Evolutionary conservation across 1,284 basidiomycete species (phyloP).

Genomic region (Ustilago loliicola): DNA sequence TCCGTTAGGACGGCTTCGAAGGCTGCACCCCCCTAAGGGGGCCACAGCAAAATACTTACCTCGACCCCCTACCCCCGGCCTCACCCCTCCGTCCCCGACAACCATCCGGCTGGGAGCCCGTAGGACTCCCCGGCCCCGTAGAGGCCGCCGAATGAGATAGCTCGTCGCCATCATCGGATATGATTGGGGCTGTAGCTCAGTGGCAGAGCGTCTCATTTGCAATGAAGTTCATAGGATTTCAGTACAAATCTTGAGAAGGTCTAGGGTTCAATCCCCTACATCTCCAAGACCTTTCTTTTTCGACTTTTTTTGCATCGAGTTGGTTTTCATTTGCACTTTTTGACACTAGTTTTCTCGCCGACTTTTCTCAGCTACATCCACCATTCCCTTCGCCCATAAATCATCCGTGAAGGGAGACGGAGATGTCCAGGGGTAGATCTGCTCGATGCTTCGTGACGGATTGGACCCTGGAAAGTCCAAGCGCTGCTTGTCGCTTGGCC

Average conservation of each 20-base stretch:
- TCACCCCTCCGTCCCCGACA: too few relatives aligned
- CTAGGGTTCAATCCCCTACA: constrained; percentile 53
- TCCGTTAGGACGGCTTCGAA: too few relatives aligned
- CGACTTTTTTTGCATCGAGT: not conserved
- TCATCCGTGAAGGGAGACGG: too few relatives aligned
- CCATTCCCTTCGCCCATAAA: not conserved
- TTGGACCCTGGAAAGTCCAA: too few relatives aligned
- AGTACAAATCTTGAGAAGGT: constrained; percentile 36
- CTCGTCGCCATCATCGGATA: not conserved
- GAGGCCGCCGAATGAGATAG: not conserved
- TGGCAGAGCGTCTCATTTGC: constrained; percentile 55
- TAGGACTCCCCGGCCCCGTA: not conserved
- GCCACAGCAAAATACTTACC: too few relatives aligned
- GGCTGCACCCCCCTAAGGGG: too few relatives aligned
- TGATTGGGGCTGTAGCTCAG: constrained; percentile 46
- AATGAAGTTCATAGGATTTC: not conserved
- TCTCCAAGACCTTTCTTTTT: constrained; percentile 35
- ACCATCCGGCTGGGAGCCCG: too few relatives aligned
- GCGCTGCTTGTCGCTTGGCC: too few relatives aligned
- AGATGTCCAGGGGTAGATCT: too few relatives aligned
- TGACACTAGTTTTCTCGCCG: constrained; percentile 8
- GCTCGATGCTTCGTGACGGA: too few relatives aligned
- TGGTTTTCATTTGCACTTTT: not conserved
- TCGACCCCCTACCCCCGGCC: too few relatives aligned
- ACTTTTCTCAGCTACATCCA: constrained; percentile 9